These are phyloP conservation scores for Talinum fruticosum DNA, from an alignment of 148 eudicot genomes.

Conservation along the genomic window DNA sequence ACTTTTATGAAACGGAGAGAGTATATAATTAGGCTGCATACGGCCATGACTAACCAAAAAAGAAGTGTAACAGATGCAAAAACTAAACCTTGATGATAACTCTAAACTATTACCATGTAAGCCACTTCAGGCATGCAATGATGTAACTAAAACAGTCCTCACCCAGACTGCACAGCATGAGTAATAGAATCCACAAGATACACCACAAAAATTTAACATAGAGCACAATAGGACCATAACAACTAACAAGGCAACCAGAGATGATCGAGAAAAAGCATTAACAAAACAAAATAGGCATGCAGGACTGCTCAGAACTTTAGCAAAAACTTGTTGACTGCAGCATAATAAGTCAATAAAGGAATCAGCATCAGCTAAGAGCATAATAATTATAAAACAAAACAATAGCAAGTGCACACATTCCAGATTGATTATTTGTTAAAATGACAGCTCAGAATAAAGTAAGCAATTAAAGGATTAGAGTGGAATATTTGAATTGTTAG, in stretches of 20 bases:
- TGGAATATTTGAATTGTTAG: background rate
- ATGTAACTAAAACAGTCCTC: background rate
- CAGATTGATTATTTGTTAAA: background rate
- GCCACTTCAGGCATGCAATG: background rate
- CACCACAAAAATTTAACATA: background rate
- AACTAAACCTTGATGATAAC: background rate
- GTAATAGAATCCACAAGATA: background rate
- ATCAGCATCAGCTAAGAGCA: background rate
- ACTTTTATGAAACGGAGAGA: too few species aligned
- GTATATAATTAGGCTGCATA: too few species aligned
- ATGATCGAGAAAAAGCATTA: background rate
- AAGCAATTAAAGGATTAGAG: background rate
- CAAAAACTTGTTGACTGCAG: background rate
- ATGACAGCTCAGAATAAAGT: too few species aligned
- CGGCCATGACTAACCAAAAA: background rate
- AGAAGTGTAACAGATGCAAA: background rate
- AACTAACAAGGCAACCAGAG: background rate
- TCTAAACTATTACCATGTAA: too few species aligned
- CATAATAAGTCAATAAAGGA: background rate
- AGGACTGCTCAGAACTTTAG: background rate
- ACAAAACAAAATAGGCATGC: background rate
- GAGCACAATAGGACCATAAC: background rate
- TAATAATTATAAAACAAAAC: too few species aligned
- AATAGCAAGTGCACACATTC: background rate
- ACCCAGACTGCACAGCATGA: background rate